Evolutionary conservation across 2,329 filamentous ascomycete genomes (phyloP), one percentile per base, ranked within the genome.

Genomic region (Talaromyces amestolkiae): DNA sequence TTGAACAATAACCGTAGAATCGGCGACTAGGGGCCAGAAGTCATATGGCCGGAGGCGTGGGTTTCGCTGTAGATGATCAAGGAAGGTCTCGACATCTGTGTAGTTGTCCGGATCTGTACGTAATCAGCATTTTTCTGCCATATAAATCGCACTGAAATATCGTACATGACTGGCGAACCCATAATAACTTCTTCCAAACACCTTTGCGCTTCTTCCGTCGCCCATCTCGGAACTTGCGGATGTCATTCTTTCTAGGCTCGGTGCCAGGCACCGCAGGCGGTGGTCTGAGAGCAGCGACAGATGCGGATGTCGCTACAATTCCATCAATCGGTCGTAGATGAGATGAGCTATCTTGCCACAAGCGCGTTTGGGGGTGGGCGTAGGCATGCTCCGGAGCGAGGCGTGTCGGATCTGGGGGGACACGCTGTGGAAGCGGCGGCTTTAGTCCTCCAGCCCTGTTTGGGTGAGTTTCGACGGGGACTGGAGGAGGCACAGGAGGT

Each of bases 1-100:
- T 77, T 99, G 95, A 19, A 98, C 91, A 70, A 99, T 97, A 66
- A 98, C 92, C 3, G 94, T 97, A 15, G 92, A 94, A 77, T 98
- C 94, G 65, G 92, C 91, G 60, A 98, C 93, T 39, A 99, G 84
- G 9, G 93, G 92, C 94, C 95, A 99, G 79, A 99, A 99, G 74
- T 98, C 93, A 78, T 99, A 99, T 0, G 94, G 94, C 70, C 95
- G 90, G 61, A 98, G 86, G 47, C 93, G 89, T 4, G 94, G 94
- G 76, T 99, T 99, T 58, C 93, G 88, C 78, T 99, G 94, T 19
- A 99, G 87, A 72, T 96, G 93, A 75, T 97, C 94, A 70, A 99
- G 89, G 73, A 99, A 99, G 1, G 95, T 98, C 67, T 92, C 91
- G 75, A 95, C 93, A 76, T 99, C 95, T 47, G 95, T 98, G 76